phyloP scores from a whole-genome alignment of 2,329 filamentous ascomycete genomes.

The Myriosclerotinia duriaeana region DNA sequence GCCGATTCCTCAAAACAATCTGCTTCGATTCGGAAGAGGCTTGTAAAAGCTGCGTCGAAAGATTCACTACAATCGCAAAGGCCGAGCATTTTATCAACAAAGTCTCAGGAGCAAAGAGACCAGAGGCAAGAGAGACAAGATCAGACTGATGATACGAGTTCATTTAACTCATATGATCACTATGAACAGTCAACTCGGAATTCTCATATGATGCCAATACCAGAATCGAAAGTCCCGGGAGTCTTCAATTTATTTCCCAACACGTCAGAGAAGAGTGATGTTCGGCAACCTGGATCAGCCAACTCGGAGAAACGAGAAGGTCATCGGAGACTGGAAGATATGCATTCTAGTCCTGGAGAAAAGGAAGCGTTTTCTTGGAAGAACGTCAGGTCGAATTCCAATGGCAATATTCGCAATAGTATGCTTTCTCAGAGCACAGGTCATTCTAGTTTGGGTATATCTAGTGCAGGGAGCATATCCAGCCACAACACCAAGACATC shows the following conservation, averaged over 20 bases:
- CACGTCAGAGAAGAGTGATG: neutral
- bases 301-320: conserved; percentile 12
- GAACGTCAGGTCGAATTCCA: conserved; percentile 30
- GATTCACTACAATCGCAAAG: conserved; percentile 36
- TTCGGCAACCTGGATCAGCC: neutral
- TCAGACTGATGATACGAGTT: neutral
- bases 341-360: conserved; percentile 11
- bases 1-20: conserved; percentile 24
- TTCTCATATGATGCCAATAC: conserved; percentile 34
- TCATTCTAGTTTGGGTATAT: conserved; percentile 28
- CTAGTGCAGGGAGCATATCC: conserved; percentile 39
- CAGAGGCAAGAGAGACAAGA: neutral
- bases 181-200: conserved; percentile 34
- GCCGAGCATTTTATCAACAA: conserved; percentile 31
- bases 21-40: conserved; percentile 28
- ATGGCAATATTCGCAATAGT: conserved; percentile 15
- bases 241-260: conserved; percentile 1
- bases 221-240: conserved; percentile 33
- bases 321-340: conserved; percentile 12
- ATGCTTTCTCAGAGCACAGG: conserved; percentile 13
- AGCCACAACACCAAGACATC: conserved; percentile 40
- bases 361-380: conserved; percentile 36
- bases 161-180: conserved; percentile 31
- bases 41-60: conserved; percentile 35
- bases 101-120: conserved; percentile 27